Evolutionary conservation across 331 rosid species (phyloP).

Genomic region (Erythrophleum ivorense): DNA sequence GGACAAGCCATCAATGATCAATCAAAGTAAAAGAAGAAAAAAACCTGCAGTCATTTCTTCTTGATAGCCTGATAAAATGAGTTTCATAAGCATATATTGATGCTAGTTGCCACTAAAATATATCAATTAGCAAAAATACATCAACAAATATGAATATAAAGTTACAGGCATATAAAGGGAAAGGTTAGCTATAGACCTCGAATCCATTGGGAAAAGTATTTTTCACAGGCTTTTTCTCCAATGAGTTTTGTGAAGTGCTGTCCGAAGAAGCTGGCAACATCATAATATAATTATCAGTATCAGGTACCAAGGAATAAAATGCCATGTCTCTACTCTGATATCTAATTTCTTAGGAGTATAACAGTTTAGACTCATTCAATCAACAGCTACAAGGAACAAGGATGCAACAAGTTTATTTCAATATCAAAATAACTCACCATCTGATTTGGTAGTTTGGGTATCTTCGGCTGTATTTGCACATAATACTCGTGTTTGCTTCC

Average conservation of each 20-base stretch:
- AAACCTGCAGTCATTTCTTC: background rate
- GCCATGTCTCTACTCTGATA: background rate
- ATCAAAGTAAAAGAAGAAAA: background rate
- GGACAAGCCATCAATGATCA: slow-evolving; percentile 11
- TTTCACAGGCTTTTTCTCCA: slow-evolving; percentile 51
- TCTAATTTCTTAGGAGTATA: slow-evolving; percentile 24
- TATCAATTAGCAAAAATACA: slow-evolving; percentile 16
- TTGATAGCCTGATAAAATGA: background rate
- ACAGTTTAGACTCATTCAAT: slow-evolving; percentile 8
- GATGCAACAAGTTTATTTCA: slow-evolving; percentile 8
- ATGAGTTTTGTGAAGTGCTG: slow-evolving; percentile 42
- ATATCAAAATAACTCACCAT: slow-evolving; percentile 54
- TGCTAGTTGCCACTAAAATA: slow-evolving; percentile 15
- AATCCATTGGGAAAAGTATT: slow-evolving; percentile 72
- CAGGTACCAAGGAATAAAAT: slow-evolving; percentile 28
- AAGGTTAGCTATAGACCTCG: slow-evolving; percentile 61
- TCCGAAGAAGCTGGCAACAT: slow-evolving; percentile 58
- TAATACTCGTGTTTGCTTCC: slow-evolving; percentile 50
- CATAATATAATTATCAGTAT: slow-evolving; percentile 37
- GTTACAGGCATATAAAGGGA: slow-evolving; percentile 18
- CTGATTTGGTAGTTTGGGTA: slow-evolving; percentile 46
- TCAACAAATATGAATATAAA: slow-evolving; percentile 4
- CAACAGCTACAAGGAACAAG: slow-evolving; percentile 8
- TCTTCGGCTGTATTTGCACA: slow-evolving; percentile 68
- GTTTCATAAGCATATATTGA: background rate